phyloP scores from a whole-genome alignment of 164 flowering plant genomes.

The Echeveria elegans region DNA sequence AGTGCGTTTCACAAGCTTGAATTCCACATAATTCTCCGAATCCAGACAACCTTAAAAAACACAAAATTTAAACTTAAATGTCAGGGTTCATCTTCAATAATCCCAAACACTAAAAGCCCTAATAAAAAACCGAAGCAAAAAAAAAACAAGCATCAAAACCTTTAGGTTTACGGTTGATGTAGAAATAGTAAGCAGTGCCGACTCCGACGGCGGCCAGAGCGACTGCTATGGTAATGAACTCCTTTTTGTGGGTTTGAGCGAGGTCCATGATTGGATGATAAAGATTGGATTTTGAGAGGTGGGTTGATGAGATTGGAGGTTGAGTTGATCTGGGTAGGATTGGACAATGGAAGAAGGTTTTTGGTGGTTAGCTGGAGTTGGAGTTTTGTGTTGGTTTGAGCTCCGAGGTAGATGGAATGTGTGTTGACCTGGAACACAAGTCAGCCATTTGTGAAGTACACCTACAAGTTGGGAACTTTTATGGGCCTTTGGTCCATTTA shows the following conservation, averaged over 20 bases:
- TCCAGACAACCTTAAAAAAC: slow-evolving; percentile 22
- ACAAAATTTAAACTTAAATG: not conserved
- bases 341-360: not conserved
- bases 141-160: not conserved
- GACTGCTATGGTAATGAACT: not conserved
- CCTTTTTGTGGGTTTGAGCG: not conserved
- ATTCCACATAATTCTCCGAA: slow-evolving; percentile 23
- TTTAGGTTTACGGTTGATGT: slow-evolving; percentile 4
- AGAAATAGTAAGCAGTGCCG: slow-evolving; percentile 10
- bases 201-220: slow-evolving; percentile 10
- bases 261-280: not conserved
- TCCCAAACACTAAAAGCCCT: not conserved
- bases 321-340: not conserved
- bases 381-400: not conserved
- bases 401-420: slow-evolving; percentile 4
- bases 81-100: not conserved
- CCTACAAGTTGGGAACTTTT: not conserved
- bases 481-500: too few species aligned
- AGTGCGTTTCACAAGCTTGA: slow-evolving; percentile 23
- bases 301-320: not conserved
- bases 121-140: not conserved
- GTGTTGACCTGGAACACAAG: not conserved
- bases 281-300: not conserved
- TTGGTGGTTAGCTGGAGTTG: not conserved
- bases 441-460: not conserved